These are phyloP conservation scores for Talaromyces sp. DNA, from an alignment of 2,329 filamentous ascomycete genomes.

Conservation along the genomic window DNA sequence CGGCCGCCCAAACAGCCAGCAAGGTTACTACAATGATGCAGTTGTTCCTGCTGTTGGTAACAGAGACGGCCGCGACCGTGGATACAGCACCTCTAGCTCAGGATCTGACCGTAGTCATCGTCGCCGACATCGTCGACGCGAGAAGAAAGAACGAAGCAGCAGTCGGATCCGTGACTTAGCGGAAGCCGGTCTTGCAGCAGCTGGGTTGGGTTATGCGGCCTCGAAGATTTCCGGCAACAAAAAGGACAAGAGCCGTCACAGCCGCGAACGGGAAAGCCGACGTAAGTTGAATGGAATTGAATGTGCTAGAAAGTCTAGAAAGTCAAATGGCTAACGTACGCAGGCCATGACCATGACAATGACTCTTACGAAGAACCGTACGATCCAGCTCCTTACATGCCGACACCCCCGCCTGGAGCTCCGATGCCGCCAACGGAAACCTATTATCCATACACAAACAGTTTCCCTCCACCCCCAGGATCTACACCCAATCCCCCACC, in stretches of 20 bases:
- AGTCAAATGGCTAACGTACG: slow-evolving; percentile 12
- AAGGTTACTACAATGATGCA: slow-evolving; percentile 41
- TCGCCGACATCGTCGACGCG: slow-evolving; percentile 30
- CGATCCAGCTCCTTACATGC: slow-evolving; percentile 37
- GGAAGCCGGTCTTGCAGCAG: slow-evolving; percentile 56
- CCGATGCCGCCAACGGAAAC: slow-evolving; percentile 32
- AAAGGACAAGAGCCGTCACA: slow-evolving; percentile 40
- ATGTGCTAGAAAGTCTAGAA: not conserved
- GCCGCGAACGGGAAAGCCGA: slow-evolving; percentile 49
- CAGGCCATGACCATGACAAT: slow-evolving; percentile 31
- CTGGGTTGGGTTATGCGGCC: slow-evolving; percentile 55
- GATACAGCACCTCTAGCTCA: slow-evolving; percentile 34
- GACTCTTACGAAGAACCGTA: slow-evolving; percentile 44
- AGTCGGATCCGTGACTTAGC: slow-evolving; percentile 47
- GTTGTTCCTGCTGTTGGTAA: slow-evolving; percentile 41
- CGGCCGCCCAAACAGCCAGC: slow-evolving; percentile 39
- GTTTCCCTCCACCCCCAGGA: slow-evolving; percentile 45
- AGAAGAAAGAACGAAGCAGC: slow-evolving; percentile 32
- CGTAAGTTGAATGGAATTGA: slow-evolving; percentile 40
- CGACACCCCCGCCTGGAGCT: slow-evolving; percentile 32
- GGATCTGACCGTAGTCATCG: slow-evolving; percentile 36
- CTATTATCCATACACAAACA: slow-evolving; percentile 39
- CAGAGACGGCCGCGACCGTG: slow-evolving; percentile 43
- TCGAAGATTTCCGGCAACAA: slow-evolving; percentile 57
- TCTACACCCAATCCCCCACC: slow-evolving; percentile 28